Evolutionary conservation across 163 green algal species (phyloP).

Genomic region (Scenedesmus sp.): DNA sequence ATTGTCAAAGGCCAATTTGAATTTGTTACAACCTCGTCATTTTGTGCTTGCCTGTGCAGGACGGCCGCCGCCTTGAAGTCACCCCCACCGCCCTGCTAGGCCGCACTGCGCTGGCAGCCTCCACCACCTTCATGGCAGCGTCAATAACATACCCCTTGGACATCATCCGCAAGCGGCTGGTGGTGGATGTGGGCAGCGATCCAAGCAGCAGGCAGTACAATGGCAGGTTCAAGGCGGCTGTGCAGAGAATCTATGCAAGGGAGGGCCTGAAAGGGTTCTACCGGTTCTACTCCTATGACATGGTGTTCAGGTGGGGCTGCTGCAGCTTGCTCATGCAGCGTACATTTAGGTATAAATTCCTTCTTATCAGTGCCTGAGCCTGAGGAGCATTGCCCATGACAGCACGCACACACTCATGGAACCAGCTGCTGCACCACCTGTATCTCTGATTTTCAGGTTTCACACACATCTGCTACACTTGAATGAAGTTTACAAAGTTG

Average conservation of each 20-base stretch:
- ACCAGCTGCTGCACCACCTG: background rate
- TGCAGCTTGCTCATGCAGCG: background rate
- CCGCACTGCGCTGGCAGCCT: slow-evolving; percentile 29
- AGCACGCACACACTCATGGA: background rate
- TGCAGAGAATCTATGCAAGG: slow-evolving; percentile 17
- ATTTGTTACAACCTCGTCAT: no score
- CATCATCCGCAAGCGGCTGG: slow-evolving; percentile 62
- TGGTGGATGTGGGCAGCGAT: slow-evolving; percentile 55
- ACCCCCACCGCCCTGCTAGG: background rate
- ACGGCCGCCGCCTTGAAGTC: background rate
- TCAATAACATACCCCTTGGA: slow-evolving; percentile 51
- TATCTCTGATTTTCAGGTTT: no score
- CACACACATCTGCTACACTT: background rate
- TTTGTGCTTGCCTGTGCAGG: background rate
- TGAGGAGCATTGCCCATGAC: background rate
- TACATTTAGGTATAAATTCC: background rate
- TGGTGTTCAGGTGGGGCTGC: slow-evolving; percentile 27
- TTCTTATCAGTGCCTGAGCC: background rate
- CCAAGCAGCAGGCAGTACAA: slow-evolving; percentile 25
- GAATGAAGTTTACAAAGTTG: background rate
- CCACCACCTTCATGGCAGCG: slow-evolving; percentile 46
- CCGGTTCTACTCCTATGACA: slow-evolving; percentile 42
- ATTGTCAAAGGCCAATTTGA: no score
- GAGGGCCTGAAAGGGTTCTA: slow-evolving; percentile 52
- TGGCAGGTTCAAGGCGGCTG: slow-evolving; percentile 4